Conservation (phyloP, 2,329 filamentous ascomycete species). For the Purpureocillium takamizusanense region DNA sequence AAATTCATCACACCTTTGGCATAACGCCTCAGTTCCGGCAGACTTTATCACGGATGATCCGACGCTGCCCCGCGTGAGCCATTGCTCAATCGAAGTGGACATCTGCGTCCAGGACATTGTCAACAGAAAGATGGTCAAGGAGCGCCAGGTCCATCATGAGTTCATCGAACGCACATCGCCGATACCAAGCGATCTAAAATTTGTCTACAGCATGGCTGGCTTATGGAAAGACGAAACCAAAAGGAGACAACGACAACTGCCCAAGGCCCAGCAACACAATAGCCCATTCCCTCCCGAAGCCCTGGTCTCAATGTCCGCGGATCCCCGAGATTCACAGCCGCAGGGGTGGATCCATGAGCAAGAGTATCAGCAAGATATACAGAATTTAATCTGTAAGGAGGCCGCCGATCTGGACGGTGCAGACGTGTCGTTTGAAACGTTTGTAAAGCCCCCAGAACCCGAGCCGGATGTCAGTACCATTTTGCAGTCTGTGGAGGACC, state of each 20-base stretch:
- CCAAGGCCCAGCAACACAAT: constrained; percentile 51
- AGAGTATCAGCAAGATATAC: constrained; percentile 62
- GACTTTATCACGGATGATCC: constrained; percentile 43
- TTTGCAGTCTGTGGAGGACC: constrained; percentile 76
- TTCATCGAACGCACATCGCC: constrained; percentile 67
- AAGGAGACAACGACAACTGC: constrained; percentile 65
- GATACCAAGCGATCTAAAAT: constrained; percentile 59
- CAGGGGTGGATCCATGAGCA: constrained; percentile 91
- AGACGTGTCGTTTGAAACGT: constrained; percentile 53
- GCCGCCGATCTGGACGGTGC: constrained; percentile 29
- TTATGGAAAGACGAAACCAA: constrained; percentile 86
- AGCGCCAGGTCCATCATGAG: constrained; percentile 76
- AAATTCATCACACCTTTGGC: constrained; percentile 65
- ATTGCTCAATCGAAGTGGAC: constrained; percentile 86
- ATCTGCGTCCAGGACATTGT: constrained; percentile 80
- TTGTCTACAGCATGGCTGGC: constrained; percentile 89
- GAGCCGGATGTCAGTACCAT: constrained; percentile 62
- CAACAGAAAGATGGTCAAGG: constrained; percentile 67
- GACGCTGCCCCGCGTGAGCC: constrained; percentile 66
- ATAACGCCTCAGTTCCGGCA: constrained; percentile 59
- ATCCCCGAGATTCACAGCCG: constrained; percentile 60
- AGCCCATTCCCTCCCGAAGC: constrained; percentile 76
- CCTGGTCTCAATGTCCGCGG: constrained; percentile 81
- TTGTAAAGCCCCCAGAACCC: constrained; percentile 44
- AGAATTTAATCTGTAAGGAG: constrained; percentile 56